These are phyloP conservation scores for Irpex lacteus DNA, from an alignment of 1,284 basidiomycete species.

Conservation along the genomic window DNA sequence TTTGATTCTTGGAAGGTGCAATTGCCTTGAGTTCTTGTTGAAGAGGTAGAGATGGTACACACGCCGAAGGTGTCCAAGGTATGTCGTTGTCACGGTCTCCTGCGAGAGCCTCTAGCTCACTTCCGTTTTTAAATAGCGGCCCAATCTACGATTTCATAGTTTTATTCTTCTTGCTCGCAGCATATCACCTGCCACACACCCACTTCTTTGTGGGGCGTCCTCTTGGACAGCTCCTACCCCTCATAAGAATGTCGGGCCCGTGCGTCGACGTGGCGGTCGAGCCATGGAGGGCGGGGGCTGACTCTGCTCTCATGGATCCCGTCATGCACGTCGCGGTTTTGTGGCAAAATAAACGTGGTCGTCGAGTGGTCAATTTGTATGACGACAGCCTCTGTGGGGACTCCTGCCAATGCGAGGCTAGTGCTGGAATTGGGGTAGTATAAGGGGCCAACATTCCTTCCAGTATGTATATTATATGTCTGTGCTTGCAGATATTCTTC, in stretches of 20 bases:
- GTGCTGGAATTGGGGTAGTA: constrained; percentile 66
- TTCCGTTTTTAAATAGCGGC: too few species aligned
- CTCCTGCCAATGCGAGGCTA: constrained; percentile 60
- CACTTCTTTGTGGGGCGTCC: not conserved
- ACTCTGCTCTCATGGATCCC: constrained; percentile 9
- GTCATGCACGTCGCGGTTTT: not conserved
- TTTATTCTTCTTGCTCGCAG: not conserved
- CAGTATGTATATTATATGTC: not conserved
- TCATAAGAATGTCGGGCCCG: not conserved
- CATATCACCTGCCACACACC: not conserved
- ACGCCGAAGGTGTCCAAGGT: too few species aligned
- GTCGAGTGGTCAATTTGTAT: constrained; percentile 18
- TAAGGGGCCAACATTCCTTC: constrained; percentile 54
- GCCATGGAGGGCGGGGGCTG: constrained; percentile 2
- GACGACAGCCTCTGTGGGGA: constrained; percentile 60
- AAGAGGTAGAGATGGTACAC: too few species aligned
- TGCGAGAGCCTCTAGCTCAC: too few species aligned
- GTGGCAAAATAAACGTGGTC: constrained; percentile 11
- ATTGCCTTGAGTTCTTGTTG: too few species aligned
- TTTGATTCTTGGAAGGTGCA: not conserved
- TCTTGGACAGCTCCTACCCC: not conserved
- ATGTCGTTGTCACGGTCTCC: too few species aligned
- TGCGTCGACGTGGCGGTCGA: constrained; percentile 1
- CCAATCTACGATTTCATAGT: not conserved
- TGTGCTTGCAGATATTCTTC: not conserved